A percentile compares a stretch with the other conserved stretches of the same genome.
These are phyloP conservation scores for Scenedesmus sp. DNA, from an alignment of 163 green algal species.

Conservation along the genomic window DNA sequence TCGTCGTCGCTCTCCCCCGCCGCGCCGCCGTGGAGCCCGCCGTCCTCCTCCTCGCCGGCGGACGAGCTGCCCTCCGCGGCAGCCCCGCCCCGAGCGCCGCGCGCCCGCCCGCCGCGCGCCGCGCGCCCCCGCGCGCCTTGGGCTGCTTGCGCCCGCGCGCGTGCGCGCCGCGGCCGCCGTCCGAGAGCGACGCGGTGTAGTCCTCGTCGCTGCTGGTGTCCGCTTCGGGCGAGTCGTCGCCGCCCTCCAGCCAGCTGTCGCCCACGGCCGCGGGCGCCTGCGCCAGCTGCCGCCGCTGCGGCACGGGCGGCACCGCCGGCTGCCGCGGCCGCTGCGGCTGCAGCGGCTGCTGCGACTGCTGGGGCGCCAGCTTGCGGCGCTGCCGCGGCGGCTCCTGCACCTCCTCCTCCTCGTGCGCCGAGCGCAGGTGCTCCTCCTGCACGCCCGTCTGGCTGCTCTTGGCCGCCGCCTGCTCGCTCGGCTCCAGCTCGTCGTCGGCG, in stretches of 20 bases:
- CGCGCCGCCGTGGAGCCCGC: no score
- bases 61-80: no score
- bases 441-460: not conserved
- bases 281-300: constrained; percentile 26
- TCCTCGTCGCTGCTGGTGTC: constrained; percentile 29
- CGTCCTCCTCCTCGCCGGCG: not conserved
- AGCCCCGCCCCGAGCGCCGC: not conserved
- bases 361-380: constrained; percentile 5
- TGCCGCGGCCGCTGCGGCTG: constrained; percentile 35
- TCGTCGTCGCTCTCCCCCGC: constrained; percentile 17
- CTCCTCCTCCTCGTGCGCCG: not conserved
- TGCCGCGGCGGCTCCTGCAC: not conserved
- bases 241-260: not conserved
- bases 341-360: constrained; percentile 35
- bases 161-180: not conserved
- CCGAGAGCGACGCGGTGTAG: constrained; percentile 18
- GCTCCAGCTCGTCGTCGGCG: constrained; percentile 34
- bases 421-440: not conserved
- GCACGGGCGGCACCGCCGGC: not conserved
- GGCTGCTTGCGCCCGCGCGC: not conserved
- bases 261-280: not conserved
- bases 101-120: not conserved
- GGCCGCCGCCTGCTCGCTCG: constrained; percentile 18
- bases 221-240: no score
- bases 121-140: not conserved